Percentiles rank a stretch among this genome's conserved stretches.
phyloP scores from a whole-genome alignment of 768 basidiomycete genomes.

The Tylopilus vinaceipallidus region DNA sequence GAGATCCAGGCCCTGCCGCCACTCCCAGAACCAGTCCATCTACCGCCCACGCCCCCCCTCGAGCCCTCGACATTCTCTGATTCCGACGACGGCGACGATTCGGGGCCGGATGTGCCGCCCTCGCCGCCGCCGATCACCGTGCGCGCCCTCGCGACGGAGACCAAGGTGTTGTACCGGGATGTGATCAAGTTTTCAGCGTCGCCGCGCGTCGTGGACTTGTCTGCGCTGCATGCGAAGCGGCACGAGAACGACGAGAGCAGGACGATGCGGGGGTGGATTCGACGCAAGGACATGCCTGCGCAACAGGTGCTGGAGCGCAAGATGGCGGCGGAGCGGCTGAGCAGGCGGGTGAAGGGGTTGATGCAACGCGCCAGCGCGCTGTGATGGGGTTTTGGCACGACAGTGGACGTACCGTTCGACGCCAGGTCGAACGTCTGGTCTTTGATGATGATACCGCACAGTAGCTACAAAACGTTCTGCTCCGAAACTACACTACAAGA shows the following conservation, averaged over 20 bases:
- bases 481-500: no score
- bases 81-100: slow-evolving; percentile 61
- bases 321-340: slow-evolving; percentile 71
- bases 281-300: slow-evolving; percentile 76
- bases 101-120: slow-evolving; percentile 52
- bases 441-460: not conserved
- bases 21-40: slow-evolving; percentile 48
- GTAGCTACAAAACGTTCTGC: no score
- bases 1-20: slow-evolving; percentile 75
- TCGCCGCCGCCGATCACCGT: slow-evolving; percentile 48
- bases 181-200: slow-evolving; percentile 83
- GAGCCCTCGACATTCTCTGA: slow-evolving; percentile 66
- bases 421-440: not conserved
- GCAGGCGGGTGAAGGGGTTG: slow-evolving; percentile 65
- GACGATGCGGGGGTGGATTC: slow-evolving; percentile 65
- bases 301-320: slow-evolving; percentile 78
- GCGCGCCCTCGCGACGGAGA: slow-evolving; percentile 73
- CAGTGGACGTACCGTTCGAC: no score
- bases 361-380: slow-evolving; percentile 56
- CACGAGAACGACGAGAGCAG: slow-evolving; percentile 46
- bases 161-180: slow-evolving; percentile 84
- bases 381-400: not conserved
- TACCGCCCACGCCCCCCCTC: slow-evolving; percentile 63
- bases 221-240: slow-evolving; percentile 52
- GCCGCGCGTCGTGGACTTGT: slow-evolving; percentile 84